Conservation (phyloP, 2,329 filamentous ascomycete genomes). For the Penicillium occitanis region DNA sequence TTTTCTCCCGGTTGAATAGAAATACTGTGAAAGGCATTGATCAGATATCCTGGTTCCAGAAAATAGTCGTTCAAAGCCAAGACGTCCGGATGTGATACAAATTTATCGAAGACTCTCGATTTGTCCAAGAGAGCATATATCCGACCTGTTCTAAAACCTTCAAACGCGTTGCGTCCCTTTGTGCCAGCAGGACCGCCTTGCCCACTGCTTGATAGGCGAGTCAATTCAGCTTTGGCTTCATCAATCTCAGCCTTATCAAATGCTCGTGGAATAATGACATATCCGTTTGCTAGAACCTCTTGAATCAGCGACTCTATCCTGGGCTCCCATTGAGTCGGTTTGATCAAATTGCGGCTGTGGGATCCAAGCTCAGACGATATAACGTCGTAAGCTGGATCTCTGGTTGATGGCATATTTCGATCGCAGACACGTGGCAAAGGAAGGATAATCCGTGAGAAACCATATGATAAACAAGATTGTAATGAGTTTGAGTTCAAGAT, state of each 20-base stretch:
- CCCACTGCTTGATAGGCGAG: not conserved
- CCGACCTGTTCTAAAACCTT: not conserved
- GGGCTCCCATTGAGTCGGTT: not conserved
- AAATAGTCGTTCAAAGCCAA: conserved; percentile 13
- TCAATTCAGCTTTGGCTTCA: not conserved
- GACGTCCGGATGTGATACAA: conserved; percentile 6
- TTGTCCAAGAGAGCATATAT: conserved; percentile 13
- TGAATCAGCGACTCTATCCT: not conserved
- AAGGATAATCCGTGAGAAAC: not conserved
- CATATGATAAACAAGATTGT: not conserved
- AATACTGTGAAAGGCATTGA: conserved; percentile 11
- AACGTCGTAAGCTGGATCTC: not conserved
- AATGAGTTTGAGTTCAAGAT: not conserved
- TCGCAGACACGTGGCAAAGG: not conserved
- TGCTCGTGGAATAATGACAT: not conserved
- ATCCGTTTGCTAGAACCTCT: not conserved
- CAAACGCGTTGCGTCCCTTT: conserved; percentile 6
- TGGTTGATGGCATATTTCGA: not conserved
- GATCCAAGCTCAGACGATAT: not conserved
- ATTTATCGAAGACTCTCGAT: conserved; percentile 13
- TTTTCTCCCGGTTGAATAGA: conserved; percentile 2
- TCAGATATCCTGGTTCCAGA: not conserved
- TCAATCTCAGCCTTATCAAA: not conserved
- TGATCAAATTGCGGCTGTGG: not conserved
- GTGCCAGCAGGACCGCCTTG: conserved; percentile 5